phyloP scores from a whole-genome alignment of 306 rosid genomes.

The Lithocarpus polystachyus region DNA sequence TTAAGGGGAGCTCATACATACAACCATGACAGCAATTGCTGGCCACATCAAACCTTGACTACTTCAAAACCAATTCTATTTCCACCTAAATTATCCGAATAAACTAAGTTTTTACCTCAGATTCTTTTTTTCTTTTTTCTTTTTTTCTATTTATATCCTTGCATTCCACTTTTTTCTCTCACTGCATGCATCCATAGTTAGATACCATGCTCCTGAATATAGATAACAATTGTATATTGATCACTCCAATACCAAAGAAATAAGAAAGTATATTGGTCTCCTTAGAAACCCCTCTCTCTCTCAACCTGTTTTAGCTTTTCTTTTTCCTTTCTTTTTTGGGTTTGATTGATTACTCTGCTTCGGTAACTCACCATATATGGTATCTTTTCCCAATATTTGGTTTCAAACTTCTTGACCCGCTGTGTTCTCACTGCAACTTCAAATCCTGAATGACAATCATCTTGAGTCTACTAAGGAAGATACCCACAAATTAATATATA shows the following conservation, averaged over 20 bases:
- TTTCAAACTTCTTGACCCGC: background rate
- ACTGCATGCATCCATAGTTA: background rate
- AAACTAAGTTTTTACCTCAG: background rate
- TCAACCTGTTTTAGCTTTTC: background rate
- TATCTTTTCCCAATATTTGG: background rate
- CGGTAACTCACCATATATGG: background rate
- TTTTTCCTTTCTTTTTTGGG: background rate
- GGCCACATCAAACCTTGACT: background rate
- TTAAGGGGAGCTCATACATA: background rate
- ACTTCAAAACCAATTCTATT: background rate
- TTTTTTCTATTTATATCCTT: background rate
- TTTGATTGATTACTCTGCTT: background rate
- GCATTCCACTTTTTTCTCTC: background rate
- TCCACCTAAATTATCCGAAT: background rate
- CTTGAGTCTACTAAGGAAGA: background rate
- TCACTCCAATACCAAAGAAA: background rate
- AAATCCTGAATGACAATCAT: constrained; percentile 5
- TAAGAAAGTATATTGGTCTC: background rate
- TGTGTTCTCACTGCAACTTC: background rate
- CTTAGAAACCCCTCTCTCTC: background rate
- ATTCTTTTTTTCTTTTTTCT: too few relatives aligned
- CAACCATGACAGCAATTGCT: background rate
- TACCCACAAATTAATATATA: background rate
- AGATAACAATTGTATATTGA: background rate
- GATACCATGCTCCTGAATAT: background rate